Conservation (phyloP, 1,139 yeast species). For the Sugiyamaella xylanicola region DNA sequence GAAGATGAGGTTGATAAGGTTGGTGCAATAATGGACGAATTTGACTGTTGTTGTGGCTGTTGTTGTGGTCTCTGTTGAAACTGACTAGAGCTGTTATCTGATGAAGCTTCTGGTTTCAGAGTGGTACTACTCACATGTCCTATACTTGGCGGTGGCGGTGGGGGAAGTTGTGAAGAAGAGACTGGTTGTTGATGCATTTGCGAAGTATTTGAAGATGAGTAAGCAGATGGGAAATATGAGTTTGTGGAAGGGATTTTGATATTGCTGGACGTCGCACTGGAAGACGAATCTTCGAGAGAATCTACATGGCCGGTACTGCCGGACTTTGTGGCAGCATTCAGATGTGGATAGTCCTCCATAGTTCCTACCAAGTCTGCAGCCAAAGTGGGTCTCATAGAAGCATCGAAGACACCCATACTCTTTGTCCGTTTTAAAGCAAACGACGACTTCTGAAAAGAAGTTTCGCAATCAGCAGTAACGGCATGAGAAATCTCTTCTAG, state of each 20-base stretch:
- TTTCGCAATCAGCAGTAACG: conserved; percentile 71
- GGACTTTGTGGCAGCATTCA: conserved; percentile 18
- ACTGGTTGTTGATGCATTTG: neutral
- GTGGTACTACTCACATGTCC: conserved; percentile 6
- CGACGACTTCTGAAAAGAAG: conserved; percentile 69
- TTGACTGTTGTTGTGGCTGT: neutral
- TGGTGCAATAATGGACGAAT: neutral
- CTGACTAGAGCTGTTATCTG: neutral
- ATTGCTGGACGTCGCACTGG: neutral
- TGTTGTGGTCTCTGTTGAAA: neutral
- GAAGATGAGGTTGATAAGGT: conserved; percentile 13
- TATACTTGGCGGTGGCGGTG: conserved; percentile 5
- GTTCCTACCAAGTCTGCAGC: conserved; percentile 27
- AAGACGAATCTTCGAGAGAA: neutral
- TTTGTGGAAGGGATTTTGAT: neutral
- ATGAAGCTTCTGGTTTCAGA: conserved; percentile 8
- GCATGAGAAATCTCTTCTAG: conserved; percentile 44
- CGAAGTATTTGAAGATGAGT: neutral
- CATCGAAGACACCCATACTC: conserved; percentile 76
- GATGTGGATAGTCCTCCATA: conserved; percentile 33
- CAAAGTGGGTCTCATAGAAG: conserved; percentile 25
- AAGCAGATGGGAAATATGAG: neutral
- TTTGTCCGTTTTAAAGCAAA: conserved; percentile 81
- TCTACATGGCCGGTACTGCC: neutral
- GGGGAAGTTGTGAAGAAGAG: neutral